Conservation (phyloP, 139 green algal species). For the Closterium sp. region DNA sequence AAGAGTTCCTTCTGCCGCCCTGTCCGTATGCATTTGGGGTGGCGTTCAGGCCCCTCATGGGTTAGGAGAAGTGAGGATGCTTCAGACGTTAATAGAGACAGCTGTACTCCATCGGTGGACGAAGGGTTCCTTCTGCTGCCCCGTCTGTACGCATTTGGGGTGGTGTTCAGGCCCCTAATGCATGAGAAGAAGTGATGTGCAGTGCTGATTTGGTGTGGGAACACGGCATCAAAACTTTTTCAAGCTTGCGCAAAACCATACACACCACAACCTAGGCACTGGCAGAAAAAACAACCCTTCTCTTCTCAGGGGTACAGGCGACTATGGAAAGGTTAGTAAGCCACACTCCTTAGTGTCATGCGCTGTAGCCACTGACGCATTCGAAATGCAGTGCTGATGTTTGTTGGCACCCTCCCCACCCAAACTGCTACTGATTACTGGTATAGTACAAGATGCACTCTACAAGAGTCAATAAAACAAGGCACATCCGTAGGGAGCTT, state of each 20-base stretch:
- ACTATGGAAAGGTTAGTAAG: background rate
- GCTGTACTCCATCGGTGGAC: slow-evolving; percentile 66
- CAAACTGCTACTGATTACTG: too few species aligned
- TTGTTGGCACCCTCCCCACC: too few species aligned
- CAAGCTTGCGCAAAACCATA: too few species aligned
- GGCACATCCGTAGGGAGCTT: background rate
- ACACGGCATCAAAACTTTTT: too few species aligned
- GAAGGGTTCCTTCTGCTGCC: slow-evolving; percentile 63
- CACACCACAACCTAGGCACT: too few species aligned
- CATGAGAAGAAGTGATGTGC: background rate
- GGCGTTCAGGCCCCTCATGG: slow-evolving; percentile 1
- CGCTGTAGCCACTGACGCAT: background rate
- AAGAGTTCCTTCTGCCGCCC: slow-evolving; percentile 64
- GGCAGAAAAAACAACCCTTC: too few species aligned
- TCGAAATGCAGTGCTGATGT: too few species aligned
- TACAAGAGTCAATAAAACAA: background rate
- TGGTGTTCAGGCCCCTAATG: slow-evolving; percentile 11
- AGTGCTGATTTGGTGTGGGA: too few species aligned
- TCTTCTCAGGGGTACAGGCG: background rate
- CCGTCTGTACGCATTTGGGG: slow-evolving; percentile 49
- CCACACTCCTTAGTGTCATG: background rate
- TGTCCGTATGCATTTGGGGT: slow-evolving; percentile 52
- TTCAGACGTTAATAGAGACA: too few species aligned
- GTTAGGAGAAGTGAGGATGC: background rate
- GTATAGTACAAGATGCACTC: background rate